Percentiles rank a stretch among this genome's conserved stretches.
These are phyloP conservation scores for Mrakia frigida DNA, from an alignment of 768 basidiomycete genomes.

Conservation along the genomic window DNA sequence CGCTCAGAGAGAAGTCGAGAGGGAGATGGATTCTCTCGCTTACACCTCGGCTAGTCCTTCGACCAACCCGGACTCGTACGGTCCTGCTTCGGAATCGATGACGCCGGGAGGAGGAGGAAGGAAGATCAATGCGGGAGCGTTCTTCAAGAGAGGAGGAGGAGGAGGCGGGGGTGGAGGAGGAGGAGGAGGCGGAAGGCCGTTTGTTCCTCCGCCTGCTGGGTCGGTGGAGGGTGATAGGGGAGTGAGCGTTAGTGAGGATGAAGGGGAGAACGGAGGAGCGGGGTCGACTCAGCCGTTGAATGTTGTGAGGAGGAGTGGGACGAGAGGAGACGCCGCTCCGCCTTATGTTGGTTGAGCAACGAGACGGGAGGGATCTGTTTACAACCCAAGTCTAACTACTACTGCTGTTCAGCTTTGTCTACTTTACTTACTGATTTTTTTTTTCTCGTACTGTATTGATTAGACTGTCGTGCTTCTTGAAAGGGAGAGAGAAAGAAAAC, in stretches of 20 bases:
- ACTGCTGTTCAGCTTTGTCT: too few relatives aligned
- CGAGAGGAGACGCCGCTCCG: background rate
- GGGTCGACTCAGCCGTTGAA: constrained; percentile 13
- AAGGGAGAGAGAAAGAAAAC: too few relatives aligned
- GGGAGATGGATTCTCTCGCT: constrained; percentile 30
- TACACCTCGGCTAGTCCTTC: constrained; percentile 11
- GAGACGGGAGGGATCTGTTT: too few relatives aligned
- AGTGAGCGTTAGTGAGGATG: background rate
- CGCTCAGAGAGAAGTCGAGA: constrained; percentile 30
- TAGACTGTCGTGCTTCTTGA: too few relatives aligned
- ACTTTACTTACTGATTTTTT: too few relatives aligned
- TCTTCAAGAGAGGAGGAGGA: constrained; percentile 24
- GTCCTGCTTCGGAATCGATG: background rate
- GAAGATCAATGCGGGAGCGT: constrained; percentile 33
- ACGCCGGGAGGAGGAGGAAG: background rate
- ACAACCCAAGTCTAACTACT: too few relatives aligned
- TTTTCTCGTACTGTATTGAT: too few relatives aligned
- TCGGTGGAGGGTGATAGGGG: background rate
- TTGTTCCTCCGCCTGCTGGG: background rate
- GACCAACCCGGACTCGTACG: constrained; percentile 12
- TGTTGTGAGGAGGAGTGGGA: background rate
- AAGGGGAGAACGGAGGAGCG: background rate
- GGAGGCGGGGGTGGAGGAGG: background rate
- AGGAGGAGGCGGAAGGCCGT: background rate
- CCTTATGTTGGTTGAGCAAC: constrained; percentile 2